phyloP scores from a whole-genome alignment of 768 basidiomycete genomes.

The Lentinula guzmanii region DNA sequence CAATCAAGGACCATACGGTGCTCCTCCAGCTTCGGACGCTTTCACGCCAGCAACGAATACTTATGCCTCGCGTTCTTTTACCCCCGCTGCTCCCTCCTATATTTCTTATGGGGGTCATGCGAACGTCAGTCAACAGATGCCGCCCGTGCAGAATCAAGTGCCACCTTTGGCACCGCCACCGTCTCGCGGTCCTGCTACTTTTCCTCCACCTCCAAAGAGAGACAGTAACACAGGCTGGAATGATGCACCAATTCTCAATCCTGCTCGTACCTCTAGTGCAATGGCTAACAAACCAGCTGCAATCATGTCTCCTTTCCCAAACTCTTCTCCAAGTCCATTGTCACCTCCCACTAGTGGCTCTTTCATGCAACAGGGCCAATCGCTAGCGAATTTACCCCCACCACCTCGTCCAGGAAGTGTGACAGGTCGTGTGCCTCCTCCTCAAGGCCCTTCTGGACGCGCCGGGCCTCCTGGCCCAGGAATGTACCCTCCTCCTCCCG shows the following conservation, averaged over 20 bases:
- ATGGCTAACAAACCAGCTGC: conserved; percentile 54
- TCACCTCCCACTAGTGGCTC: conserved; percentile 32
- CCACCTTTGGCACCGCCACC: conserved; percentile 35
- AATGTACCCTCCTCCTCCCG: conserved; percentile 23
- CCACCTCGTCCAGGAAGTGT: conserved; percentile 63
- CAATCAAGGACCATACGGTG: not conserved
- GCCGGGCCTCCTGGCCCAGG: conserved; percentile 23
- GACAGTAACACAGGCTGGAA: conserved; percentile 82
- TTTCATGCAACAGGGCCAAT: not conserved
- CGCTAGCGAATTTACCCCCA: conserved; percentile 36
- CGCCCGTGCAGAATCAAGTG: conserved; percentile 33
- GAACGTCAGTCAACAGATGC: conserved; percentile 13
- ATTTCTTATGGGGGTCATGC: conserved; percentile 17
- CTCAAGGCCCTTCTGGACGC: conserved; percentile 29
- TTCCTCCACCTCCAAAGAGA: conserved; percentile 52
- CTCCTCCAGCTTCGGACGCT: not conserved
- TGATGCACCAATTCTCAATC: conserved; percentile 62
- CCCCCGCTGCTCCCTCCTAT: conserved; percentile 16
- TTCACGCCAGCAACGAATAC: conserved; percentile 8
- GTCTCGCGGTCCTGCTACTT: conserved; percentile 30
- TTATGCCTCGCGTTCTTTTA: not conserved
- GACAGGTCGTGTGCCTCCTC: conserved; percentile 34
- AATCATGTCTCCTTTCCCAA: conserved; percentile 88
- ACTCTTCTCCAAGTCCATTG: conserved; percentile 32
- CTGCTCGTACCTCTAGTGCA: conserved; percentile 45